Evolutionary conservation across 352 stramenopile genomes (phyloP).

Genomic region (Blastocystis sp.): DNA sequence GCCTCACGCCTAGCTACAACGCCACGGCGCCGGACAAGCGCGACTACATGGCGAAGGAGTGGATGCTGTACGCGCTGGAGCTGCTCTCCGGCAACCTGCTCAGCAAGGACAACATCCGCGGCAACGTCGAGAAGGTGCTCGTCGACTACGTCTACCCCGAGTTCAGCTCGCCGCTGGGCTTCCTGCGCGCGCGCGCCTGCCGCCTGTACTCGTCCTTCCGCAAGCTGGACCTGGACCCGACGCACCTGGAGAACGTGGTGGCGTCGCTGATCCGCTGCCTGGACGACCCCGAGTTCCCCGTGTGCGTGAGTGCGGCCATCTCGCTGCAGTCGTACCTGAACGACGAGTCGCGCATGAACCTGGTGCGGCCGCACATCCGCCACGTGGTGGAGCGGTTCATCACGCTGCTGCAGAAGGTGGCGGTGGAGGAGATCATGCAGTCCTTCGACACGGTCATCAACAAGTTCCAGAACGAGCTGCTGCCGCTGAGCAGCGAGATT

Average conservation of each 20-base stretch:
- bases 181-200: constrained; percentile 55
- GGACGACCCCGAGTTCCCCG: constrained; percentile 50
- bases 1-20: constrained; percentile 17
- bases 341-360: neutral
- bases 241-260: constrained; percentile 16
- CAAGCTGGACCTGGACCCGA: constrained; percentile 1
- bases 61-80: constrained; percentile 56
- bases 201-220: constrained; percentile 52
- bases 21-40: constrained; percentile 11
- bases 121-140: constrained; percentile 33
- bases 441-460: constrained; percentile 55
- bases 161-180: constrained; percentile 22
- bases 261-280: constrained; percentile 18
- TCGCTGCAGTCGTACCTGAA: constrained; percentile 24
- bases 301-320: constrained; percentile 52
- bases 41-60: constrained; percentile 62
- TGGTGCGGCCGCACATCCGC: neutral
- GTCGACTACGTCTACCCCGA: constrained; percentile 60
- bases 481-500: constrained; percentile 36
- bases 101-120: constrained; percentile 28
- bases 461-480: neutral
- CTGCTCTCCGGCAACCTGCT: constrained; percentile 46
- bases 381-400: constrained; percentile 45
- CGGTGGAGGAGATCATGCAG: constrained; percentile 55
- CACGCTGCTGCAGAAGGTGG: constrained; percentile 30